phyloP scores from a whole-genome alignment of 345 rosid genomes.

The Trapa bicornis region DNA sequence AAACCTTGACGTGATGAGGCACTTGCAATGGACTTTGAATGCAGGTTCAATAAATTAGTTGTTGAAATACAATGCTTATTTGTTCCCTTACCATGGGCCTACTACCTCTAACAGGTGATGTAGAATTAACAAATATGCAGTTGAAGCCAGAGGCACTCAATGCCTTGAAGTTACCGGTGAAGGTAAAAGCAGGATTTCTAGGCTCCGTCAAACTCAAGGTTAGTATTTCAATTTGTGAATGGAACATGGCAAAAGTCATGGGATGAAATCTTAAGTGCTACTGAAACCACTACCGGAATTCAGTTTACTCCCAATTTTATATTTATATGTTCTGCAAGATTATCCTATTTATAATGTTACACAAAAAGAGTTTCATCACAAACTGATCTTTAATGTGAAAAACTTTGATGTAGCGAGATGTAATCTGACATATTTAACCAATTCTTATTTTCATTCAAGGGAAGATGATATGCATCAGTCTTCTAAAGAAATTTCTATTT shows the following conservation, averaged over 20 bases:
- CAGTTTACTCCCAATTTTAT: constrained; percentile 1
- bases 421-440: background rate
- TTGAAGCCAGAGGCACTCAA: constrained; percentile 96
- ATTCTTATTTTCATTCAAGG: background rate
- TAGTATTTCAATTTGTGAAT: constrained; percentile 11
- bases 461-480: background rate
- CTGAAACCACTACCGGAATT: background rate
- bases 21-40: too few relatives aligned
- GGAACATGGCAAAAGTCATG: background rate
- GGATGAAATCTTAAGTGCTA: background rate
- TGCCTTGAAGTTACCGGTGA: constrained; percentile 90
- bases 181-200: constrained; percentile 96
- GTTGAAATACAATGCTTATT: background rate
- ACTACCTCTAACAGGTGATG: constrained; percentile 46
- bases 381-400: background rate
- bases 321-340: background rate
- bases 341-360: background rate
- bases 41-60: too few relatives aligned
- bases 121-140: constrained; percentile 93
- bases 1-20: background rate
- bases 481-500: background rate
- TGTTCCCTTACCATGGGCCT: background rate
- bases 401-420: background rate
- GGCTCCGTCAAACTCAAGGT: constrained; percentile 98
- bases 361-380: background rate